Conservation (phyloP, 2,329 filamentous ascomycete genomes). For the Ophiostoma sp. region DNA sequence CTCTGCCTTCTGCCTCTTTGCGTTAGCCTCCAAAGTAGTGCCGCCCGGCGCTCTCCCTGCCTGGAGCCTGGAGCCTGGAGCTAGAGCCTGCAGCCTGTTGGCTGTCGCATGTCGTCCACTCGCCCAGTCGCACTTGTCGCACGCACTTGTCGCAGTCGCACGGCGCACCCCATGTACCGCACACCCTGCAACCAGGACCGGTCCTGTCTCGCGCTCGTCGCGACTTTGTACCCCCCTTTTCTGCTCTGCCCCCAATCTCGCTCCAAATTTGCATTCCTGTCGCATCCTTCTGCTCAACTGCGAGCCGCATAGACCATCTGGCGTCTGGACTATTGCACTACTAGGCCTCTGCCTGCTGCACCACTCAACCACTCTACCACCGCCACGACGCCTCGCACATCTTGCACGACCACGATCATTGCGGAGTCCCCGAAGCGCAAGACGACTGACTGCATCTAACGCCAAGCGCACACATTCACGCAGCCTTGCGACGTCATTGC, state of each 20-base stretch:
- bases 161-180: neutral
- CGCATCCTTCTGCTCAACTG: constrained; percentile 1
- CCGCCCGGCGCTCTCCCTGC: constrained; percentile 7
- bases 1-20: neutral
- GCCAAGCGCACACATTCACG: constrained; percentile 5
- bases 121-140: neutral
- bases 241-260: constrained; percentile 7
- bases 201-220: constrained; percentile 8
- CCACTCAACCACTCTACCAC: constrained; percentile 3
- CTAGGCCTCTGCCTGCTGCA: neutral
- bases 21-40: constrained; percentile 1
- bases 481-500: constrained; percentile 12
- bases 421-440: constrained; percentile 10
- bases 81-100: constrained; percentile 1
- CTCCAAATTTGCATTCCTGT: constrained; percentile 9
- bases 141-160: neutral
- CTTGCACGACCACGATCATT: constrained; percentile 15
- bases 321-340: neutral
- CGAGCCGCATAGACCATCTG: neutral
- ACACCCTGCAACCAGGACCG: neutral
- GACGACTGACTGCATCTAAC: constrained; percentile 6
- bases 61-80: neutral
- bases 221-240: constrained; percentile 1
- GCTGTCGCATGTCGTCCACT: constrained; percentile 1
- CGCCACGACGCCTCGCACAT: constrained; percentile 12